These are phyloP conservation scores for Tolypocladium tundrense DNA, from an alignment of 2,329 filamentous ascomycete genomes.

Conservation along the genomic window DNA sequence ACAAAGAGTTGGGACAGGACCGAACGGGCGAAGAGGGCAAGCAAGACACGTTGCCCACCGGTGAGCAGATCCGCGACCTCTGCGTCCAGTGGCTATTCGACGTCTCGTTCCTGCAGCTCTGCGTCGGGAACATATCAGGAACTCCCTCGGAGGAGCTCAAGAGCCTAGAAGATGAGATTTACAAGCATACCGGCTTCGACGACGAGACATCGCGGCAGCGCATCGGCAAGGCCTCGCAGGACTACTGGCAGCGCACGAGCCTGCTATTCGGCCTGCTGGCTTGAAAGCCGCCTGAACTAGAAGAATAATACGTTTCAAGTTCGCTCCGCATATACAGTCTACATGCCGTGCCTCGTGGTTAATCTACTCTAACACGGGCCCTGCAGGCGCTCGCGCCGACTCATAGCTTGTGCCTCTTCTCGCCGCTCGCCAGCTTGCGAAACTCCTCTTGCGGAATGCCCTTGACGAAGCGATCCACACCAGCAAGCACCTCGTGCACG, in stretches of 20 bases:
- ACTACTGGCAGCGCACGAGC: conserved; percentile 77
- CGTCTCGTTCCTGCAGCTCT: conserved; percentile 37
- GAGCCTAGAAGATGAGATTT: conserved; percentile 34
- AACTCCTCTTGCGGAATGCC: conserved; percentile 88
- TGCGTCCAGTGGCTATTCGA: conserved; percentile 54
- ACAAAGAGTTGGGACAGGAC: conserved; percentile 6
- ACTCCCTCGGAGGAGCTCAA: conserved; percentile 22
- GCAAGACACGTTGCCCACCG: not conserved
- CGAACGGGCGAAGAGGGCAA: conserved; percentile 4
- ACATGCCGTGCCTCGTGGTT: not conserved
- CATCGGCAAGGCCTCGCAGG: conserved; percentile 52
- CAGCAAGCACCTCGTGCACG: conserved; percentile 75
- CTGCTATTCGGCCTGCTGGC: conserved; percentile 71
- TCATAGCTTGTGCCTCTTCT: conserved; percentile 92
- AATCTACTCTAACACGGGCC: not conserved
- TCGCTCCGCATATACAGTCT: not conserved
- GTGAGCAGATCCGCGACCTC: conserved; percentile 32
- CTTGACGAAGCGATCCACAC: conserved; percentile 67
- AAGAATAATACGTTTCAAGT: not conserved
- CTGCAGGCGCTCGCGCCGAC: not conserved
- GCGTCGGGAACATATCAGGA: conserved; percentile 23
- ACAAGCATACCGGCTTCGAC: conserved; percentile 36
- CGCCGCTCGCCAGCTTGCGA: conserved; percentile 67
- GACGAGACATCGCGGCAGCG: conserved; percentile 37
- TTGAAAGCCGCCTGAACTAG: conserved; percentile 10